Evolutionary conservation across 1,284 basidiomycete genomes (phyloP), one percentile per base, ranked within the genome.

Genomic region (Ustilago hordei): DNA sequence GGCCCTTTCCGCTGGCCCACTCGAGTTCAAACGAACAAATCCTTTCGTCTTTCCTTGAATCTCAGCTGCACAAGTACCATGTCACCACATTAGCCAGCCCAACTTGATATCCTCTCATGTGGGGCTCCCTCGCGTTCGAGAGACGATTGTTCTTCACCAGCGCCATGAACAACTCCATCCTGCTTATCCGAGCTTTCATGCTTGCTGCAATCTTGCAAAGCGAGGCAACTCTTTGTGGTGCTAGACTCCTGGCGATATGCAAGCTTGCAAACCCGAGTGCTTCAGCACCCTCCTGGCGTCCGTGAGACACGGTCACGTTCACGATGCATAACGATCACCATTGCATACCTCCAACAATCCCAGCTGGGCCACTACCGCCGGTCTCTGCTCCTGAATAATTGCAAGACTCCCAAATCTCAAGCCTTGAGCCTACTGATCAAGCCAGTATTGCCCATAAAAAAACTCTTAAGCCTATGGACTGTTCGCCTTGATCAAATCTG

Each of bases 271-370:
- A 11, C 11, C n/a, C n/a, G n/a, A 7, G 23, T 28, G 23, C 8
- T 45, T 11, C 2, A 19, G 43, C 43, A 45, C 7, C n/a, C 9
- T 5, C n/a, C 43, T 45, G 11, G 19, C 12, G 15, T 50, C 31
- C 48, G 48, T 17, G 12, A 31, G 31, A 50, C 48, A 50, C 8
- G 15, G 31, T 31, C 48, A 50, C 8, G 3, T 9, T 32, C 48
- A n/a, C 48, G 28, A 50, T 32, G 48, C 48, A 50, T 50, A 28
- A 50, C 48, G 48, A 50, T 32, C 48, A 0, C 45, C 45, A n/a
- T 8, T 11, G 45, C 17, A 48, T 48, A 28, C 23, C 23, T 28
- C 23, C 28, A 8, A 8, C 23, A 9, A 48, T 23, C 7, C n/a
- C n/a, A 45, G n/a, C 19, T 7, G 43, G 11, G 43, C n/a, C 11